A percentile compares a stretch with the other conserved stretches of the same genome.
These are phyloP conservation scores for Leccinum proliferum DNA, from an alignment of 1,284 basidiomycete species.

Conservation along the genomic window DNA sequence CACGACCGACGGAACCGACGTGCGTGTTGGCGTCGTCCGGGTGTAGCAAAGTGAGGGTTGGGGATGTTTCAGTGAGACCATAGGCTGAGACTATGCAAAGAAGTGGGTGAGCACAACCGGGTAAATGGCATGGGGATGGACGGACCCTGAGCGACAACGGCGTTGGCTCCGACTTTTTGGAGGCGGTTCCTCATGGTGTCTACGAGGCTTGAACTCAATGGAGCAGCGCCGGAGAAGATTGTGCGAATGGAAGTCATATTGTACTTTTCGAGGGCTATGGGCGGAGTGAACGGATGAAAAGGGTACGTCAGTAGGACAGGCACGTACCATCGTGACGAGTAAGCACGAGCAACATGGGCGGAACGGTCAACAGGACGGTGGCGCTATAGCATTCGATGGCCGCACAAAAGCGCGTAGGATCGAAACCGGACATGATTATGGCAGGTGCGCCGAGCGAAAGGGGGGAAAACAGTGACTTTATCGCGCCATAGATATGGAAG, in stretches of 20 bases:
- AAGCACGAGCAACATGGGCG: slow-evolving; percentile 77
- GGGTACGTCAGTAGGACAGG: background rate
- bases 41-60: slow-evolving; percentile 49
- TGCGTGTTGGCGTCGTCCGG: slow-evolving; percentile 35
- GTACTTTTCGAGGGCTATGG: slow-evolving; percentile 60
- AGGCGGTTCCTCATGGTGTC: slow-evolving; percentile 40
- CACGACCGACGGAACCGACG: slow-evolving; percentile 61
- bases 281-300: background rate
- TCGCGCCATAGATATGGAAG: slow-evolving; percentile 49
- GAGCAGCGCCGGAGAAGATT: slow-evolving; percentile 79
- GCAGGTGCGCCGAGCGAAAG: slow-evolving; percentile 53
- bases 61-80: slow-evolving; percentile 77
- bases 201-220: slow-evolving; percentile 62
- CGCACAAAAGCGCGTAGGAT: slow-evolving; percentile 65
- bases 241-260: slow-evolving; percentile 58
- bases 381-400: slow-evolving; percentile 63
- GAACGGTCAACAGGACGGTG: slow-evolving; percentile 67
- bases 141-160: slow-evolving; percentile 41
- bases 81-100: slow-evolving; percentile 43
- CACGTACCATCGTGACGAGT: slow-evolving; percentile 55
- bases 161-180: slow-evolving; percentile 31
- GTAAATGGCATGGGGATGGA: slow-evolving; percentile 3
- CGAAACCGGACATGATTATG: slow-evolving; percentile 70
- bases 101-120: background rate
- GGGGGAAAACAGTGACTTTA: slow-evolving; percentile 58